Conservation (phyloP, 164 flowering plant species). For the Houttuynia cordata region DNA sequence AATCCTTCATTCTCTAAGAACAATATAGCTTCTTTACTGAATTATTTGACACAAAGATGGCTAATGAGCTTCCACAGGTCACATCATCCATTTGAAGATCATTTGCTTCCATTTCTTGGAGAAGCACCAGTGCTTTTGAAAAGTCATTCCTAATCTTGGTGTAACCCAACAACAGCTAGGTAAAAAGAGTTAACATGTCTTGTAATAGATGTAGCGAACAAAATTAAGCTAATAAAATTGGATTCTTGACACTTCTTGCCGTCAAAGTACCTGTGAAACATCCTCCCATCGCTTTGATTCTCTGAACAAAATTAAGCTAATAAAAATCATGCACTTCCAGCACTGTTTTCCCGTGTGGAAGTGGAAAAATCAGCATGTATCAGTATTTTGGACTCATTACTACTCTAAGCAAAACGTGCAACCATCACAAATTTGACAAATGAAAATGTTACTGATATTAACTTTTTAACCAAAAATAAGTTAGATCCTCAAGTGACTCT, state of each 20-base stretch:
- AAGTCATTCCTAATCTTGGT: slow-evolving; percentile 56
- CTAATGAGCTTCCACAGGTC: slow-evolving; percentile 66
- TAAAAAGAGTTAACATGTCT: slow-evolving; percentile 4
- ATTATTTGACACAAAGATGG: slow-evolving; percentile 75
- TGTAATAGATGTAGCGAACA: neutral
- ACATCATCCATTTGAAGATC: slow-evolving; percentile 59
- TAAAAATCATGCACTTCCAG: slow-evolving; percentile 57
- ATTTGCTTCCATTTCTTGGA: slow-evolving; percentile 45
- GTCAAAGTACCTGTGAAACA: slow-evolving; percentile 37
- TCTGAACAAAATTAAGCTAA: slow-evolving; percentile 51
- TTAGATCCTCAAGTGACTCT: too few relatives aligned
- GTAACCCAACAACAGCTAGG: slow-evolving; percentile 84
- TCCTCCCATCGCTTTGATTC: slow-evolving; percentile 36
- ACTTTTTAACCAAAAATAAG: neutral
- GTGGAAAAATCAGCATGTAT: neutral
- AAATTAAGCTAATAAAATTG: neutral
- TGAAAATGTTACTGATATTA: too few relatives aligned
- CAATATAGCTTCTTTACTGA: slow-evolving; percentile 61
- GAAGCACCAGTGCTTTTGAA: slow-evolving; percentile 55
- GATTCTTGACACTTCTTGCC: too few relatives aligned
- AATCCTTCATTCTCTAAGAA: slow-evolving; percentile 60
- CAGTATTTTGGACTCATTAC: neutral
- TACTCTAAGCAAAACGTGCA: neutral
- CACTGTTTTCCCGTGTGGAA: slow-evolving; percentile 21
- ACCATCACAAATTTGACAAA: neutral